phyloP scores from a whole-genome alignment of 345 rosid species.

The Syzygium jambos region DNA sequence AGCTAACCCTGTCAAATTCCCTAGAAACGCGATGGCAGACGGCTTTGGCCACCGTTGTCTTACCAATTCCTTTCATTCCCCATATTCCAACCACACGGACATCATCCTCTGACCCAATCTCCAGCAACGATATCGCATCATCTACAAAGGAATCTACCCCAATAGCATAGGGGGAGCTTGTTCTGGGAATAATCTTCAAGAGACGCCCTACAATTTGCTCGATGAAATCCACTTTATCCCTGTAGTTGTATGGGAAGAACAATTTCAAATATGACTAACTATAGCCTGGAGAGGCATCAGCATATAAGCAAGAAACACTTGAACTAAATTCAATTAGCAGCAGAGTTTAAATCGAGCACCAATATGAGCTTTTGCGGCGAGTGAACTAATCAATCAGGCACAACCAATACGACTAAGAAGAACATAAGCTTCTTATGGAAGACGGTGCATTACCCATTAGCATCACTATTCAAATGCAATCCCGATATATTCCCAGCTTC shows the following conservation, averaged over 20 bases:
- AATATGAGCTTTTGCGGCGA: no score
- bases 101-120: no score
- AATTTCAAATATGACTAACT: no score
- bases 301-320: background rate
- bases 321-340: background rate
- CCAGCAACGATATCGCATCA: no score
- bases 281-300: background rate
- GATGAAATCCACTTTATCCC: background rate
- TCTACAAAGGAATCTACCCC: background rate
- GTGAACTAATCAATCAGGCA: no score
- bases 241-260: background rate
- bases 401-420: background rate
- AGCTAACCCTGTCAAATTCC: constrained; percentile 7
- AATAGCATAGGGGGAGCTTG: background rate
- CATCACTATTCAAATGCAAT: background rate
- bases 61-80: no score
- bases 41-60: no score
- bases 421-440: no score
- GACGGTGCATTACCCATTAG: background rate
- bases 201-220: background rate
- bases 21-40: background rate
- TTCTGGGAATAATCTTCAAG: background rate
- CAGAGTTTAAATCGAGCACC: no score
- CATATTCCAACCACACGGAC: no score
- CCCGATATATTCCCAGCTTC: background rate